These are phyloP conservation scores for Paraphaeosphaeria minitans DNA, from an alignment of 2,329 filamentous ascomycete species.

Conservation along the genomic window DNA sequence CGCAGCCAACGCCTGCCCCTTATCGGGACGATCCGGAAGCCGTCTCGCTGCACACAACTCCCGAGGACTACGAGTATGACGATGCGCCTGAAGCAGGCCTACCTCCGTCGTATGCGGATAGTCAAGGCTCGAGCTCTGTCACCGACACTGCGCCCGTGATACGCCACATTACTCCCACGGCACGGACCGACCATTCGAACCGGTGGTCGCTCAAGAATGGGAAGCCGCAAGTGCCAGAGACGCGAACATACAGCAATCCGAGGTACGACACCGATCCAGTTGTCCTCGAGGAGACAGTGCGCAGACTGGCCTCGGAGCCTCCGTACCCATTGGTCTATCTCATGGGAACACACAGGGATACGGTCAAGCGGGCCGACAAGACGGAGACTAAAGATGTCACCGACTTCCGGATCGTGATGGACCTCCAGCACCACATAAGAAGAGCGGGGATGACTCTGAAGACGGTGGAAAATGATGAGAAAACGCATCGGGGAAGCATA, in stretches of 20 bases:
- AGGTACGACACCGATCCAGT: conserved; percentile 41
- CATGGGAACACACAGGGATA: conserved; percentile 46
- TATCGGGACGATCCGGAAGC: conserved; percentile 48
- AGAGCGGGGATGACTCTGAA: conserved; percentile 33
- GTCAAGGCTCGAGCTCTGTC: conserved; percentile 18
- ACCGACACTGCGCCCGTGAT: conserved; percentile 21
- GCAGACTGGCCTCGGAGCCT: conserved; percentile 29
- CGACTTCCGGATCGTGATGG: conserved; percentile 47
- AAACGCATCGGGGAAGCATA: conserved; percentile 68
- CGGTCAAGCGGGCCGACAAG: conserved; percentile 41
- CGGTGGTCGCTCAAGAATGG: conserved; percentile 28
- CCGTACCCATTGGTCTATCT: conserved; percentile 46
- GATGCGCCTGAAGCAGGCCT: conserved; percentile 42
- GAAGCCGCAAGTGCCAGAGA: conserved; percentile 34
- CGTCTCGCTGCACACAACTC: conserved; percentile 47
- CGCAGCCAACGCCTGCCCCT: conserved; percentile 22
- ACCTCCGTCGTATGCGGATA: conserved; percentile 46
- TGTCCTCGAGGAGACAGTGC: conserved; percentile 37
- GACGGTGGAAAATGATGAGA: conserved; percentile 63
- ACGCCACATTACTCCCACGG: conserved; percentile 35
- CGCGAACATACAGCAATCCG: conserved; percentile 34
- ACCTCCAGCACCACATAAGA: conserved; percentile 37
- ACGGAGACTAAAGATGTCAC: conserved; percentile 41
- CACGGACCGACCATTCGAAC: conserved; percentile 35
- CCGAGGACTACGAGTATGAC: conserved; percentile 44